These are phyloP conservation scores for Fremontodendron californicum DNA, from an alignment of 345 rosid genomes.

Conservation along the genomic window DNA sequence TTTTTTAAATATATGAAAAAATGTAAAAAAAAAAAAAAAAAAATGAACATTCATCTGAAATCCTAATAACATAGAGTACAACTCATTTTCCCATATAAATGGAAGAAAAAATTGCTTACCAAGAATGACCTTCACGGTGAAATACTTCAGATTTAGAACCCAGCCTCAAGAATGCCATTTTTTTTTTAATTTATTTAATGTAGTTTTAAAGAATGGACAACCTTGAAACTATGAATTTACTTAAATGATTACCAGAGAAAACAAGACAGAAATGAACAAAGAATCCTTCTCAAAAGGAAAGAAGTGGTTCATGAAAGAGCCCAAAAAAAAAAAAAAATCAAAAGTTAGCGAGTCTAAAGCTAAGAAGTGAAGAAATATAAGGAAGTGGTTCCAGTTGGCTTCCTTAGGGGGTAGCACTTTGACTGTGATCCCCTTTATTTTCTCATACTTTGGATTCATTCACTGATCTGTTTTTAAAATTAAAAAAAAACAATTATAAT, in stretches of 20 bases:
- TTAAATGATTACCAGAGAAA: not conserved
- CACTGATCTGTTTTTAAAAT: too few species aligned
- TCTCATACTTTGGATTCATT: conserved; percentile 16
- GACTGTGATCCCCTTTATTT: conserved; percentile 23
- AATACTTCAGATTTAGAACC: conserved; percentile 74
- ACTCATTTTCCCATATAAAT: not conserved
- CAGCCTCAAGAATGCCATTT: conserved; percentile 68
- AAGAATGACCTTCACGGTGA: conserved; percentile 55
- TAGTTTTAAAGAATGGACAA: not conserved
- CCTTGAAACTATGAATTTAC: not conserved
- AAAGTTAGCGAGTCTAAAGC: conserved; percentile 40
- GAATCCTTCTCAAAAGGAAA: not conserved
- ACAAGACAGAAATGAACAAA: not conserved
- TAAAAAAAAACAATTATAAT: too few species aligned
- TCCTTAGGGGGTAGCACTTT: not conserved
- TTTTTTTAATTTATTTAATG: not conserved
- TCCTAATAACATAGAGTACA: not conserved
- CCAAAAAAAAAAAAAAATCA: not conserved
- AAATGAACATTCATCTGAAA: not conserved
- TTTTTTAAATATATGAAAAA: too few species aligned
- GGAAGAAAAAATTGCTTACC: conserved; percentile 29
- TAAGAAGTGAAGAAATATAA: conserved; percentile 28
- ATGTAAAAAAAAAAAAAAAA: too few species aligned
- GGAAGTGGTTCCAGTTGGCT: conserved; percentile 15
- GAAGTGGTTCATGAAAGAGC: not conserved